phyloP scores from a whole-genome alignment of 495 filamentous ascomycete genomes.

The Opeltia flavorubescens region DNA sequence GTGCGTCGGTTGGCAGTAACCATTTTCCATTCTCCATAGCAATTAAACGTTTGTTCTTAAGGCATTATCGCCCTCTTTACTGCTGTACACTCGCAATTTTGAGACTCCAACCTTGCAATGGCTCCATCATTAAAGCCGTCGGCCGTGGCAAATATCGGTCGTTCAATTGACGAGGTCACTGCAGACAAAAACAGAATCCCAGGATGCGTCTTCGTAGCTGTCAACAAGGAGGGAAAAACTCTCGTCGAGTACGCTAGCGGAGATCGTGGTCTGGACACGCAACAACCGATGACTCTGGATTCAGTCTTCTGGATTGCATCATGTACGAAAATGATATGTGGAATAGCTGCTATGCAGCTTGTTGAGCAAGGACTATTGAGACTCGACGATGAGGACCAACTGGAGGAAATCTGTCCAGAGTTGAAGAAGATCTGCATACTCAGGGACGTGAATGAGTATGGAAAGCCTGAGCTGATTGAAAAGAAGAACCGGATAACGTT shows the following conservation, averaged over 20 bases:
- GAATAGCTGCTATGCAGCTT: constrained; percentile 47
- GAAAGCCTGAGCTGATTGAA: constrained; percentile 25
- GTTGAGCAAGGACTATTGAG: constrained; percentile 39
- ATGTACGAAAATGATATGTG: constrained; percentile 42
- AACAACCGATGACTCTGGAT: constrained; percentile 35
- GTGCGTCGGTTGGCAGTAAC: neutral
- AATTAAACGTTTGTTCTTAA: neutral
- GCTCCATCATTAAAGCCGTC: neutral
- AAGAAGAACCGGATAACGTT: constrained; percentile 44
- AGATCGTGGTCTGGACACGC: constrained; percentile 22
- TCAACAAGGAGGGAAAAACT: constrained; percentile 33
- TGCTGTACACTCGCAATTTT: too few relatives aligned
- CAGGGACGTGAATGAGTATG: constrained; percentile 23
- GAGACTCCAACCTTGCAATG: neutral
- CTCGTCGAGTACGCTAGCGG: constrained; percentile 35
- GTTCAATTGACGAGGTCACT: constrained; percentile 23
- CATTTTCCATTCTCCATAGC: neutral
- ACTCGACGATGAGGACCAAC: constrained; percentile 35
- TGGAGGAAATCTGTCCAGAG: constrained; percentile 37
- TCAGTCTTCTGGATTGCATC: constrained; percentile 44
- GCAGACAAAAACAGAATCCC: constrained; percentile 28
- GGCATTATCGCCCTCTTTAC: too few relatives aligned
- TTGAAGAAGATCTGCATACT: constrained; percentile 34
- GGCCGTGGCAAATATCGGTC: neutral
- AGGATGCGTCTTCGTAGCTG: constrained; percentile 31